Evolutionary conservation across 2,329 filamentous ascomycete genomes (phyloP).

Genomic region (Phoma herbarum): DNA sequence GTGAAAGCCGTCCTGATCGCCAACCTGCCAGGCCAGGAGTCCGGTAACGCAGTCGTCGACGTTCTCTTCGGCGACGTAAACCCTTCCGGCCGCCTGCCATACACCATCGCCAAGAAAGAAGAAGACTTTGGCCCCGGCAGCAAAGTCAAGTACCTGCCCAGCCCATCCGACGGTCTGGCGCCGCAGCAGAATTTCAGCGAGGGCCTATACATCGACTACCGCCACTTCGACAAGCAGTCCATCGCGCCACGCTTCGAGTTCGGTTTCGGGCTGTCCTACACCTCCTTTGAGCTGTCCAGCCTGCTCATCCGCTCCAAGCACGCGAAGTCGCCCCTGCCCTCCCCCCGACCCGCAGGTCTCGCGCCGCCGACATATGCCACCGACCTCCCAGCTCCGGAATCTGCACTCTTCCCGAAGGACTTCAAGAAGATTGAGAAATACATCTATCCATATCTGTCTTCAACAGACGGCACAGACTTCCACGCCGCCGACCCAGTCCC

Average conservation of each 20-base stretch:
- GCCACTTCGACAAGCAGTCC: slow-evolving; percentile 80
- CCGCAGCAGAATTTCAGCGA: slow-evolving; percentile 87
- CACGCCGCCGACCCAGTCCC: slow-evolving; percentile 64
- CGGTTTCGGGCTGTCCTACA: slow-evolving; percentile 86
- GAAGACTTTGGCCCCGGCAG: slow-evolving; percentile 79
- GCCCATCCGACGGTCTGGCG: slow-evolving; percentile 62
- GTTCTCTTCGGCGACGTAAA: slow-evolving; percentile 81
- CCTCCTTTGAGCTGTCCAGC: slow-evolving; percentile 71
- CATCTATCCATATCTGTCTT: slow-evolving; percentile 75
- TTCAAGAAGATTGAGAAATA: slow-evolving; percentile 73
- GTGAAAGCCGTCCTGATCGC: slow-evolving; percentile 83
- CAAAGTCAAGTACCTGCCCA: slow-evolving; percentile 73
- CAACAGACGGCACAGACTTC: slow-evolving; percentile 58
- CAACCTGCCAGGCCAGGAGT: slow-evolving; percentile 88
- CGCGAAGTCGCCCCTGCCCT: slow-evolving; percentile 54
- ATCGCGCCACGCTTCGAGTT: slow-evolving; percentile 85
- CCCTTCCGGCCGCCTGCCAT: slow-evolving; percentile 83
- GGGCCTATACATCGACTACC: slow-evolving; percentile 88
- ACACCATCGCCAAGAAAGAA: slow-evolving; percentile 79
- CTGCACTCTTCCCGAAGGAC: slow-evolving; percentile 67
- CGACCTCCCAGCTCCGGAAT: slow-evolving; percentile 63
- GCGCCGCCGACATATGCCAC: slow-evolving; percentile 59
- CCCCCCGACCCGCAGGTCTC: slow-evolving; percentile 47
- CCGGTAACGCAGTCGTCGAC: slow-evolving; percentile 81
- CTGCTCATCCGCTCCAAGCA: slow-evolving; percentile 56